Percentiles rank a stretch among this genome's conserved stretches.
These are phyloP conservation scores for Myrica gale DNA, from an alignment of 306 rosid species.

Conservation along the genomic window DNA sequence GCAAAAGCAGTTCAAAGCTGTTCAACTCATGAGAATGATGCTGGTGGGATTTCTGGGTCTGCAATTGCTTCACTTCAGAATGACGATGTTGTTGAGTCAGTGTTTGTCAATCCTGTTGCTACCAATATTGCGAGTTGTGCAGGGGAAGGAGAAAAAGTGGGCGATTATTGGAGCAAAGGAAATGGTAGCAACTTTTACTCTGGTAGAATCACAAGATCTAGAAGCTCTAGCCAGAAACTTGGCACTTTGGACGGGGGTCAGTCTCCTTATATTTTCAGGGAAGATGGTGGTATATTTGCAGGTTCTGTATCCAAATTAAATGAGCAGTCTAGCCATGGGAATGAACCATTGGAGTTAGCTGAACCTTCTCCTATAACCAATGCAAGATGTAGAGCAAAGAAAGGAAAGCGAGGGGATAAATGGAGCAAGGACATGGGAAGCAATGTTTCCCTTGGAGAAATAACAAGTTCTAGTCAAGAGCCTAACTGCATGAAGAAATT, in stretches of 20 bases:
- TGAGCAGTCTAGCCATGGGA: constrained; percentile 30
- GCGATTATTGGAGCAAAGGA: constrained; percentile 29
- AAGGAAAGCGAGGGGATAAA: constrained; percentile 27
- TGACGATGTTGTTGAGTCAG: constrained; percentile 38
- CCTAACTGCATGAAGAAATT: constrained; percentile 20
- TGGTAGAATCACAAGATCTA: constrained; percentile 45
- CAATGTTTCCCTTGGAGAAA: constrained; percentile 29
- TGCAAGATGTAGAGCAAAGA: constrained; percentile 31
- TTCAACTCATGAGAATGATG: constrained; percentile 34
- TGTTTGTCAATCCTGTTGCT: constrained; percentile 38
- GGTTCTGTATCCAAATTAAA: constrained; percentile 6
- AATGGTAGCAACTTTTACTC: constrained; percentile 22
- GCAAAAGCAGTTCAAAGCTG: constrained; percentile 39
- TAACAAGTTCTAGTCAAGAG: constrained; percentile 35
- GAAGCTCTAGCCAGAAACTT: constrained; percentile 34
- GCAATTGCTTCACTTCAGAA: constrained; percentile 34
- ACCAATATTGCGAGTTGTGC: constrained; percentile 32
- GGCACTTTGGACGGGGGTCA: constrained; percentile 34
- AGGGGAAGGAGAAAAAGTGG: constrained; percentile 35
- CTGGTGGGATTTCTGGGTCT: constrained; percentile 37
- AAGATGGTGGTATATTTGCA: constrained; percentile 25
- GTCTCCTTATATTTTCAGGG: constrained; percentile 24
- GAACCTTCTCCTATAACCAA: constrained; percentile 16
- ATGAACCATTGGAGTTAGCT: constrained; percentile 31
- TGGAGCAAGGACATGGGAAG: constrained; percentile 35